phyloP scores from a whole-genome alignment of 306 rosid genomes.

The Dryas octopetala region DNA sequence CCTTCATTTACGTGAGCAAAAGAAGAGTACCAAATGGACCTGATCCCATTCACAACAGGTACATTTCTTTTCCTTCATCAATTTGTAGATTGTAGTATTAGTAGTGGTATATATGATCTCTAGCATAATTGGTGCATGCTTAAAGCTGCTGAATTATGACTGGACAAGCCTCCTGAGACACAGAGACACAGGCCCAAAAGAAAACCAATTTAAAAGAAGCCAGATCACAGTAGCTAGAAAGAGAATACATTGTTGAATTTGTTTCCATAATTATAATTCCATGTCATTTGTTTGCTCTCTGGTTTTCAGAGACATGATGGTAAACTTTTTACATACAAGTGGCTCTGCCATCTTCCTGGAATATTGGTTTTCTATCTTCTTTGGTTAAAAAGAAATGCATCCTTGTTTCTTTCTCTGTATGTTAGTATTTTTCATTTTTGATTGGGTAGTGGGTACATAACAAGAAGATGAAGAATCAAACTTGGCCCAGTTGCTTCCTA shows the following conservation, averaged over 20 bases:
- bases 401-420: not conserved
- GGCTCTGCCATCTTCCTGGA: not conserved
- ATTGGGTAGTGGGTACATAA: constrained; percentile 4
- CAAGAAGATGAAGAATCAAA: constrained; percentile 11
- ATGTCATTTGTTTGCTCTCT: constrained; percentile 14
- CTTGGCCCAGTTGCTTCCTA: not conserved
- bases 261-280: not conserved
- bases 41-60: constrained; percentile 99
- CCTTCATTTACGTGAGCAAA: constrained; percentile 68
- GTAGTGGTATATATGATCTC: not conserved
- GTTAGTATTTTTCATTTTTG: not conserved
- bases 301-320: constrained; percentile 18
- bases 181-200: not conserved
- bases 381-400: constrained; percentile 9
- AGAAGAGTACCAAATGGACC: constrained; percentile 99
- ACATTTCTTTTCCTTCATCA: not conserved
- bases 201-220: not conserved
- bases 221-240: constrained; percentile 6
- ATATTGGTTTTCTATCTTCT: constrained; percentile 2
- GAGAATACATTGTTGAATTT: constrained; percentile 10
- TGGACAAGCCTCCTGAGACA: constrained; percentile 6
- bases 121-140: not conserved
- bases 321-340: not conserved
- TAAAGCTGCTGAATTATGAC: constrained; percentile 2
- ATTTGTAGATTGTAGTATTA: not conserved